phyloP scores from a whole-genome alignment of 75 land plant species.

The Cryptomeria japonica region DNA sequence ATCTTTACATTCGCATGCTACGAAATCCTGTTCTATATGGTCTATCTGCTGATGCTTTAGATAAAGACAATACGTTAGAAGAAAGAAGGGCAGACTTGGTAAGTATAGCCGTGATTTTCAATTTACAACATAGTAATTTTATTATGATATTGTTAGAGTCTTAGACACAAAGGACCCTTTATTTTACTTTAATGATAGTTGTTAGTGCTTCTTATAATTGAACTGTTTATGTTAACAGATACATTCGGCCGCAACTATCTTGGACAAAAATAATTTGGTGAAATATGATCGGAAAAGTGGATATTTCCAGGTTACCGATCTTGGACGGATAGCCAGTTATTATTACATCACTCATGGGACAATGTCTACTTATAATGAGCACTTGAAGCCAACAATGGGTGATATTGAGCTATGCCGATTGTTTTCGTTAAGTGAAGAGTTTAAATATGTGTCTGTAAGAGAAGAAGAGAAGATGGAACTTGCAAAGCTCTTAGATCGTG shows the following conservation, averaged over 20 bases:
- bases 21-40: slow-evolving; percentile 90
- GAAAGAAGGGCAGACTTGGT: slow-evolving; percentile 93
- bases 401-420: slow-evolving; percentile 89
- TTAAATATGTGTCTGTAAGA: slow-evolving; percentile 89
- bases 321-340: slow-evolving; percentile 95
- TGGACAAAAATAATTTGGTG: slow-evolving; percentile 85
- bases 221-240: slow-evolving; percentile 38
- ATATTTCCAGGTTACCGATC: slow-evolving; percentile 90
- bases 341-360: slow-evolving; percentile 92
- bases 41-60: slow-evolving; percentile 49
- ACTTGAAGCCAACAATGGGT: slow-evolving; percentile 95
- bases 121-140: not conserved
- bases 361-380: slow-evolving; percentile 90
- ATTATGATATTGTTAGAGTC: not conserved
- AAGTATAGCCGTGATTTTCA: slow-evolving; percentile 24
- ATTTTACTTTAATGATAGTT: not conserved
- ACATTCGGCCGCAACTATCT: slow-evolving; percentile 85
- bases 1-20: slow-evolving; percentile 87
- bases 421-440: slow-evolving; percentile 94
- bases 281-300: slow-evolving; percentile 95
- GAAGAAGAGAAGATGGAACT: slow-evolving; percentile 28
- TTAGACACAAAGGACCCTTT: too few relatives aligned
- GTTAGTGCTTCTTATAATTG: not conserved
- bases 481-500: slow-evolving; percentile 90
- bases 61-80: slow-evolving; percentile 60